Base-by-base conservation (phyloP, 495 filamentous ascomycete species). In the Massariosphaeria phaeospora region DNA sequence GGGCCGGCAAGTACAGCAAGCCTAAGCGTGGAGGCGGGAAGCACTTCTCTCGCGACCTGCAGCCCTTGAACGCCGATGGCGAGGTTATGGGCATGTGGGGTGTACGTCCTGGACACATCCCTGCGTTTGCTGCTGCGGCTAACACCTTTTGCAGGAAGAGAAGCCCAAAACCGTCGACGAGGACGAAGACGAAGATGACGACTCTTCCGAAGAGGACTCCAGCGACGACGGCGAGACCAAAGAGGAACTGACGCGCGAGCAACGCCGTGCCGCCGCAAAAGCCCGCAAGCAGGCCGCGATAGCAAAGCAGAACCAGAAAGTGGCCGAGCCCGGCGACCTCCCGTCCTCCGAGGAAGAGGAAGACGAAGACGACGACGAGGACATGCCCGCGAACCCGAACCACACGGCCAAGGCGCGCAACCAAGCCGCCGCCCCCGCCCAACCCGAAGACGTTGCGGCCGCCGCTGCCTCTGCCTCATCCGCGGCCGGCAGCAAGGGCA, bases 21-120 rank as follows among this genome's bases (percentile, higher is more conserved):
- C 89, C 85, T 55, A 86, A 84, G 49, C 80, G 93, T 73, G 93
- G 93, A 95, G 91, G 91, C 49, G 93, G 91, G 61, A 95, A 96
- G 72, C 84, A 94, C 56, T 97, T 90, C 79, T 95, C 91, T 55
- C 83, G 85, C 33, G 84, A 96, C 67, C 81, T 96, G 10, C 81
- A 82, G 66, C 91, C 89, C 6, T 76, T 89, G 60, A 89, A 94
- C 62, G 84, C 84, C 44, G 86, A 96, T 68, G 90, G 88, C 56
- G 89, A 88, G 52, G 72, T 75, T 8, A 69, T 79, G 42, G 78
- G 84, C 70, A 85, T 95, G 75, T 93, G 91, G 89, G 77, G 73
- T 62, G 83, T 85, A 75, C 44, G 78, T 73, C 50, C 4, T 35
- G 40, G 40, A n/a, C n/a, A n/a, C n/a, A n/a, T n/a, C n/a, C n/a